These are phyloP conservation scores for Marchantia polymorpha DNA, from an alignment of 225 moss, liverwort and hornwort genomes.

Conservation along the genomic window DNA sequence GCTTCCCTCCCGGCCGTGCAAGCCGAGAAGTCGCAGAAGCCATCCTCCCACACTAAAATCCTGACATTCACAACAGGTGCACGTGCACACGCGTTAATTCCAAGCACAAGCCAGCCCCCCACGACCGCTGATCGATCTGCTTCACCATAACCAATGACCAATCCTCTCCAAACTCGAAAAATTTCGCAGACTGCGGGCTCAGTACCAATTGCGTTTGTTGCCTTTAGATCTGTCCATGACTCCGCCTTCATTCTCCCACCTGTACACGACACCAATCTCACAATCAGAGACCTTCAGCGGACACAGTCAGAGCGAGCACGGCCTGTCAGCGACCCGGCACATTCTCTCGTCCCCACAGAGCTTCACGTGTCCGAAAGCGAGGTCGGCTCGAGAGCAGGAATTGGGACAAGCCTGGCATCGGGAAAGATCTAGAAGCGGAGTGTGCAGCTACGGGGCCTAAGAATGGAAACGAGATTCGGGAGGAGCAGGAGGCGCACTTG, in stretches of 20 bases:
- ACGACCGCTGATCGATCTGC: background rate
- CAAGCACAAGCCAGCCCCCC: background rate
- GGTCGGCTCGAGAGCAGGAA: background rate
- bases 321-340: background rate
- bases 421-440: background rate
- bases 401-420: background rate
- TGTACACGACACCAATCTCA: slow-evolving; percentile 26
- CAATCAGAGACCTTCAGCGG: background rate
- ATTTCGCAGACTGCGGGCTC: background rate
- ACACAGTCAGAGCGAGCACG: background rate
- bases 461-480: background rate
- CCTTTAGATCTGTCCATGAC: slow-evolving; percentile 82
- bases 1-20: slow-evolving; percentile 43
- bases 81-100: slow-evolving; percentile 2
- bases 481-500: slow-evolving; percentile 44
- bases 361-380: background rate
- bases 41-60: slow-evolving; percentile 97
- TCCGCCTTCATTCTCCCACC: slow-evolving; percentile 79
- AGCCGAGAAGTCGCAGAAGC: slow-evolving; percentile 82
- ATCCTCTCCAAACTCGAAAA: background rate
- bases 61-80: slow-evolving; percentile 34
- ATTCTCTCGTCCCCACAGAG: background rate
- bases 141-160: background rate
- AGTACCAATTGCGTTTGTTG: slow-evolving; percentile 91
- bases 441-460: background rate